phyloP scores from a whole-genome alignment of 2,329 filamentous ascomycete species.

The Proliferodiscus dingleyae region DNA sequence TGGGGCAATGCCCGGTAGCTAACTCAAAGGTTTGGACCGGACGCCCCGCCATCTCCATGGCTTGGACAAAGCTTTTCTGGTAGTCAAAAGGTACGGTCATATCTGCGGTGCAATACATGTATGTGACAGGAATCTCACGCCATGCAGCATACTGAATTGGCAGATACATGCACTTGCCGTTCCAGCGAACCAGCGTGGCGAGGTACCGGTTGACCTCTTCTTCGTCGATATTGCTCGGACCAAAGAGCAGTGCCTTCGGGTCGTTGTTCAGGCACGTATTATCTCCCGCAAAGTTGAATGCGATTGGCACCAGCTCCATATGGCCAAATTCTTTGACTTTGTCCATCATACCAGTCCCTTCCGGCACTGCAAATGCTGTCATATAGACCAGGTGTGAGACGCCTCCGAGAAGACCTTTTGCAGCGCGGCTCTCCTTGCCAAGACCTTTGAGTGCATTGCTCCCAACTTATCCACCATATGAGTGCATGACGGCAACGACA shows the following conservation, averaged over 20 bases:
- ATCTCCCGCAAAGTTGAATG: constrained; percentile 10
- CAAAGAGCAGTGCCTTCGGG: constrained; percentile 7
- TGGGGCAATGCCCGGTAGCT: constrained; percentile 10
- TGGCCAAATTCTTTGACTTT: constrained; percentile 12
- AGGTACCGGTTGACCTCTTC: constrained; percentile 4
- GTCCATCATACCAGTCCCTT: constrained; percentile 5
- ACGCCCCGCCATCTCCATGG: constrained; percentile 3
- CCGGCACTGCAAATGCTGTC: constrained; percentile 5
- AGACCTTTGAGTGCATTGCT: constrained; percentile 9
- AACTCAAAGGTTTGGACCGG: constrained; percentile 8
- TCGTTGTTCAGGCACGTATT: constrained; percentile 1
- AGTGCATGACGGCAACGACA: constrained; percentile 10
- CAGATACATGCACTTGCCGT: constrained; percentile 10
- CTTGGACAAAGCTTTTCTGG: constrained; percentile 8
- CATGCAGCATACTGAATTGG: constrained; percentile 8
- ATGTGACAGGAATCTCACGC: constrained; percentile 8
- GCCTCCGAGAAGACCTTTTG: constrained; percentile 1
- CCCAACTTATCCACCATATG: constrained; percentile 14
- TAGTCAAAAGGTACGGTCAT: constrained; percentile 13
- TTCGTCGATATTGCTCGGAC: background rate
- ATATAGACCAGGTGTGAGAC: constrained; percentile 9
- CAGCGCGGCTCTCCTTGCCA: background rate
- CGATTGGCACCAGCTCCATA: constrained; percentile 7
- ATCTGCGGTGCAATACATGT: constrained; percentile 7
- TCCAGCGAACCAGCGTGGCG: constrained; percentile 5